A percentile compares a stretch with the other conserved stretches of the same genome.
These are phyloP conservation scores for Sistotremastrum suecicum DNA, from an alignment of 768 basidiomycete species.

Conservation along the genomic window DNA sequence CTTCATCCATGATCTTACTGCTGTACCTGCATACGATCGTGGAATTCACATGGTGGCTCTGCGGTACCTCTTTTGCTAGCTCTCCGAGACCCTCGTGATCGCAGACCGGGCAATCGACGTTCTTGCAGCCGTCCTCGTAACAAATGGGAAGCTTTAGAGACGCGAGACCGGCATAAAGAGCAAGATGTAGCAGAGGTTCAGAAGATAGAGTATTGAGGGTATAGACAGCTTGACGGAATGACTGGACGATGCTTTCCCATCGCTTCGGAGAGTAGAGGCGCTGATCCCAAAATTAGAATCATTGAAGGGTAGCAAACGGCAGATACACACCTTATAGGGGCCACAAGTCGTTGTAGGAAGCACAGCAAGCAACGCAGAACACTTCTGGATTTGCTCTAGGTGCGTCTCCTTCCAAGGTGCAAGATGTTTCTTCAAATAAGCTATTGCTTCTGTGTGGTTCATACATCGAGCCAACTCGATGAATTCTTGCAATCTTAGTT, in stretches of 20 bases:
- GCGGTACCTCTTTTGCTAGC: conserved; percentile 77
- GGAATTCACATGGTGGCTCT: conserved; percentile 88
- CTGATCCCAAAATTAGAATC: conserved; percentile 22
- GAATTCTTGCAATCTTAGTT: conserved; percentile 89
- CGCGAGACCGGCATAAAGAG: conserved; percentile 83
- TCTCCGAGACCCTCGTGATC: conserved; percentile 55
- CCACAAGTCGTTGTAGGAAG: conserved; percentile 53
- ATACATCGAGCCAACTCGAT: conserved; percentile 74
- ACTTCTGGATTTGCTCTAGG: conserved; percentile 59
- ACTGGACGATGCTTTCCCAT: conserved; percentile 60
- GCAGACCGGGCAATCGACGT: conserved; percentile 87
- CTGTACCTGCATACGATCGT: conserved; percentile 87
- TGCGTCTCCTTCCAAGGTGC: conserved; percentile 75
- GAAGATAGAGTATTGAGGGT: conserved; percentile 77
- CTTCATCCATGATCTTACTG: conserved; percentile 89
- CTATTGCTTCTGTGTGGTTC: conserved; percentile 62
- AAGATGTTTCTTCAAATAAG: conserved; percentile 72
- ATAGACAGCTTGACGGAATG: conserved; percentile 81
- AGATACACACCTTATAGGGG: conserved; percentile 56
- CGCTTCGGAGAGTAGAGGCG: conserved; percentile 70
- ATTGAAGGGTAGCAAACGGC: neutral
- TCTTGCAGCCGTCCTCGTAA: conserved; percentile 43
- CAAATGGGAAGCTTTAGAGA: conserved; percentile 85
- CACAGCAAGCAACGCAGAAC: conserved; percentile 65
- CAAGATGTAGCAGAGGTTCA: conserved; percentile 74